phyloP scores from a whole-genome alignment of 2,329 filamentous ascomycete species.

The Ophiostoma sp. region DNA sequence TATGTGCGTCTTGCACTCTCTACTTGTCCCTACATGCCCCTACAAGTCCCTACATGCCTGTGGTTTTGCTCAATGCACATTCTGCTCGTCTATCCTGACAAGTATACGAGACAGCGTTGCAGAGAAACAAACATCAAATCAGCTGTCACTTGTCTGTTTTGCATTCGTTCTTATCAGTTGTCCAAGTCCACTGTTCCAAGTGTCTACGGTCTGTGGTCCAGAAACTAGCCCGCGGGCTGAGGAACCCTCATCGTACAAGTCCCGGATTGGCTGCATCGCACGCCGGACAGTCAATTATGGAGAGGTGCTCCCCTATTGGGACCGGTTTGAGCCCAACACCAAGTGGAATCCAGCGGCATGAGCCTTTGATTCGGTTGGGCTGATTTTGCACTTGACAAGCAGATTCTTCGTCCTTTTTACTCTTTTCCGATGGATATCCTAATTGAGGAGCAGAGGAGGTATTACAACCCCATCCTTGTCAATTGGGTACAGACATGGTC shows the following conservation, averaged over 20 bases:
- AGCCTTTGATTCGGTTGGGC: background rate
- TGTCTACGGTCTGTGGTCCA: too few relatives aligned
- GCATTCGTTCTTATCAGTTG: background rate
- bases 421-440: too few relatives aligned
- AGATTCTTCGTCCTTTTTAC: too few relatives aligned
- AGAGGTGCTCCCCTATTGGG: background rate
- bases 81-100: constrained; percentile 7
- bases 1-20: background rate
- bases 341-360: background rate
- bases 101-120: constrained; percentile 8
- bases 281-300: background rate
- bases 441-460: background rate
- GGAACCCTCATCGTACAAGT: background rate
- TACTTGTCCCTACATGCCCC: background rate
- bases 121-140: background rate
- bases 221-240: background rate
- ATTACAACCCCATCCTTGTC: constrained; percentile 4
- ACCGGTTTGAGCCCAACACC: background rate
- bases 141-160: background rate
- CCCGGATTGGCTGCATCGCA: background rate
- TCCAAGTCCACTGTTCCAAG: too few relatives aligned
- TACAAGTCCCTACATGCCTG: background rate
- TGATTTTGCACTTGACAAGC: background rate
- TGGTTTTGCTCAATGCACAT: constrained; percentile 1
- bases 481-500: background rate